Evolutionary conservation across 2,329 filamentous ascomycete species (phyloP), one percentile per base, ranked within the genome.

Genomic region (Xylaria digitata): DNA sequence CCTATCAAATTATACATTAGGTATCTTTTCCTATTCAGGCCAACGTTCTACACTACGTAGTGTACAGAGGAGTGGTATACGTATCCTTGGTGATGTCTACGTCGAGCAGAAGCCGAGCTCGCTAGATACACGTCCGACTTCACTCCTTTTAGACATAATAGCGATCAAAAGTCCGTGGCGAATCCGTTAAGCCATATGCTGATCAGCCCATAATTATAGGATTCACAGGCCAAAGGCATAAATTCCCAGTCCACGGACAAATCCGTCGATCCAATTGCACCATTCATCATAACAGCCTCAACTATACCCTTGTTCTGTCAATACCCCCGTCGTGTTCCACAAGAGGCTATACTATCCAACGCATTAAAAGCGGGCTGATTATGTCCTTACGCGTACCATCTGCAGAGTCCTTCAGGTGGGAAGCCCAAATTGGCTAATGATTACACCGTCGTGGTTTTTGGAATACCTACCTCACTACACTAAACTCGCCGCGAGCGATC

Each of bases 401-500:
- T 40, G 37, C 37, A 40, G 37, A 15, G 37, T 40, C 11, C 37
- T 40, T 40, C 11, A 40, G 37, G 11, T 40, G 37, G 13, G 37
- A 15, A 15, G 37, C 13, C 37, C 11, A 13, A 40, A 40, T 15
- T 40, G 37, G 15, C 37, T 40, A 40, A 40, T 40, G 13, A 40
- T 40, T 40, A 13, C 37, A 40, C 37, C 11, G 13, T 15, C 37
- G 37, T 8, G 37, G 37, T 40, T 40, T 40, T 40, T 40, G 37
- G 37, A 40, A 40, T 40, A 15, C 11, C 15, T 15, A 40, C 37
- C 11, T 15, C 9, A 7, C 9, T 34, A 40, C 11, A 15, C 37
- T 66, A 52, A 57, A 34, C 55, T 59, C n/a, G 17, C 43, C 42
- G 34, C 48, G 61, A 67, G 34, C 48, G 61, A 67, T 61, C 65